Base-by-base conservation (phyloP, 1,139 yeast genomes). In the Hansenula lynferdii region DNA sequence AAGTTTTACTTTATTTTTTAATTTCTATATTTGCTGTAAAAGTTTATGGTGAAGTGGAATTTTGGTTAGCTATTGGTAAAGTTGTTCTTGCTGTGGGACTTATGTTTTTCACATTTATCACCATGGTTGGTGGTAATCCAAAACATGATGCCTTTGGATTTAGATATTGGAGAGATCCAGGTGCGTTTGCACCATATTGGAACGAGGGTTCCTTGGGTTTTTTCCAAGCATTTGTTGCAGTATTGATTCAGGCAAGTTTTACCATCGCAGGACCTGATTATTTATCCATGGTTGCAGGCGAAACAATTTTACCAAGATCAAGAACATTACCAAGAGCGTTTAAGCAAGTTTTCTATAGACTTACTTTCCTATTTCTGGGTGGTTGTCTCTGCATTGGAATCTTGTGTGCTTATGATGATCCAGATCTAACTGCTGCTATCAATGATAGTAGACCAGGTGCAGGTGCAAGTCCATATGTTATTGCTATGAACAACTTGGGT, bases 111-210 rank as follows among this genome's bases (percentile, higher is more conserved):
- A 82, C 92, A 0, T 77, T 85, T 45, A 56, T 85, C 44, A 79
- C 89, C 12, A 85, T 85, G 95, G 75, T 82, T 41, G 96, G 96
- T 17, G 95, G 94, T 17, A 85, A 85, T 57, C 89, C 89, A 5
- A 50, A 67, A 37, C 73, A 69, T 43, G 84, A 80, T 55, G 77
- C 73, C 1, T 79, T 73, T 57, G 89, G 89, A 1, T 82, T 82
- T 60, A 65, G 85, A 44, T 60, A 78, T 56, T 80, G 90, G 85
- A 49, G 56, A 12, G 58, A 71, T 31, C 77, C 77, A 3, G 72
- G 74, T 22, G 68, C 80, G 1, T 75, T 84, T 51, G 79, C 77
- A 28, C 74, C 71, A 46, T 76, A 71, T 50, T 61, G 68, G 36
- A 67, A 74, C 11, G 65, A 71, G 0, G 94, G 94, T 1, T 46